Conservation (phyloP, 495 filamentous ascomycete genomes). For the Penicillium egyptiacum region DNA sequence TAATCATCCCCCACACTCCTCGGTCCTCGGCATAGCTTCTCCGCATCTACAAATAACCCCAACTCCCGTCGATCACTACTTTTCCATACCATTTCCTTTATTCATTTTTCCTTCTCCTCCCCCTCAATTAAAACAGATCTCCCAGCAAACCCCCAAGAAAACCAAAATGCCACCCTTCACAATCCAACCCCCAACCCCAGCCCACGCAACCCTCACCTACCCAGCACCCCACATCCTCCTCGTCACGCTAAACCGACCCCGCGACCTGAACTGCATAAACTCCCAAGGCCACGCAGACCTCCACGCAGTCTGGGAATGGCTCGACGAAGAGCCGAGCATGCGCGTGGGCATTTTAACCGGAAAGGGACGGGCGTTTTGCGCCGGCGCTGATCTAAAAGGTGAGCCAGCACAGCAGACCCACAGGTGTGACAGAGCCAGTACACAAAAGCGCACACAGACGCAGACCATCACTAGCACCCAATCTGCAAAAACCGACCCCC, state of each 20-base stretch:
- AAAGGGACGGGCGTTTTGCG: slow-evolving; percentile 57
- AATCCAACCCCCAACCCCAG: slow-evolving; percentile 39
- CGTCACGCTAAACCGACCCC: slow-evolving; percentile 49
- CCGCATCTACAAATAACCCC: slow-evolving; percentile 21
- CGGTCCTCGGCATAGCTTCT: slow-evolving; percentile 37
- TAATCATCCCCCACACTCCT: slow-evolving; percentile 15
- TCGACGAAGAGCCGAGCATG: slow-evolving; percentile 54
- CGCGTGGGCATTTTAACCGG: slow-evolving; percentile 58
- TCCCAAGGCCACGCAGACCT: slow-evolving; percentile 52
- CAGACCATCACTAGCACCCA: background rate
- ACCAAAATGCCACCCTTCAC: slow-evolving; percentile 29
- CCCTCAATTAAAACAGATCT: background rate
- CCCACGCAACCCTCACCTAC: slow-evolving; percentile 42
- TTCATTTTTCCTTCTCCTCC: background rate
- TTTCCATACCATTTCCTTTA: background rate
- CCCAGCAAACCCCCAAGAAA: background rate
- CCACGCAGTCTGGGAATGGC: slow-evolving; percentile 54
- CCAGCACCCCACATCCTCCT: slow-evolving; percentile 50
- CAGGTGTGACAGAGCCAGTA: background rate
- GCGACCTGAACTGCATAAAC: slow-evolving; percentile 52
- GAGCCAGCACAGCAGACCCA: background rate
- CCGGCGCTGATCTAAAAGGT: slow-evolving; percentile 60
- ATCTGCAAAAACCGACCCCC: background rate
- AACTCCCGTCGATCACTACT: slow-evolving; percentile 5
- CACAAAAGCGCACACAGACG: background rate